These are phyloP conservation scores for Adansonia digitata DNA, from an alignment of 345 rosid species.

Conservation along the genomic window DNA sequence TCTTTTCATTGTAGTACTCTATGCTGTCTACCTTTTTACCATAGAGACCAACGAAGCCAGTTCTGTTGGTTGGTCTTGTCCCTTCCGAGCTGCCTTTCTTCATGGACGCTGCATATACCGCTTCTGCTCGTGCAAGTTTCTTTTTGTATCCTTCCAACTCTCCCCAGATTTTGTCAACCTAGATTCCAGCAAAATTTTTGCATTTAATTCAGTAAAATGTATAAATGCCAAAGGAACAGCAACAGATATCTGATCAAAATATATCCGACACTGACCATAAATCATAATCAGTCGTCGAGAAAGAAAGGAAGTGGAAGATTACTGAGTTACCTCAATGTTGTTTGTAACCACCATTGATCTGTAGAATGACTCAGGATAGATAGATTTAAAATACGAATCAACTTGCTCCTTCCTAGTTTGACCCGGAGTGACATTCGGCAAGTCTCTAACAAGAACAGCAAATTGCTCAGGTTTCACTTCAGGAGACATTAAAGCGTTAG, in stretches of 20 bases:
- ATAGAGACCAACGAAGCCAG: slow-evolving; percentile 62
- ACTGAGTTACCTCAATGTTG: slow-evolving; percentile 72
- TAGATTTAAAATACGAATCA: slow-evolving; percentile 71
- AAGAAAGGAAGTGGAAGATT: too few relatives aligned
- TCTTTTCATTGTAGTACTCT: slow-evolving; percentile 56
- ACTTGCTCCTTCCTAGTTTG: slow-evolving; percentile 72
- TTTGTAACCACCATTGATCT: slow-evolving; percentile 74
- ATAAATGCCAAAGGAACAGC: not conserved
- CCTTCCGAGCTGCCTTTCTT: too few relatives aligned
- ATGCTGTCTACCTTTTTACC: slow-evolving; percentile 75
- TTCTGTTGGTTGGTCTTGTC: slow-evolving; percentile 55
- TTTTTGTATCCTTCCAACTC: slow-evolving; percentile 71
- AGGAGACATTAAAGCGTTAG: slow-evolving; percentile 57
- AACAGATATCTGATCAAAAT: too few relatives aligned
- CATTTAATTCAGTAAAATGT: not conserved
- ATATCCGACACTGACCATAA: too few relatives aligned
- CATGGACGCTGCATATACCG: slow-evolving; percentile 38
- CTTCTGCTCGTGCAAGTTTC: slow-evolving; percentile 78
- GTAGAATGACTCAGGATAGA: slow-evolving; percentile 77
- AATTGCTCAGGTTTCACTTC: slow-evolving; percentile 71
- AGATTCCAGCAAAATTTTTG: not conserved
- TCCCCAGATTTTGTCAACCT: slow-evolving; percentile 75
- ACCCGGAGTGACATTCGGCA: slow-evolving; percentile 57
- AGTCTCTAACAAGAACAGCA: slow-evolving; percentile 76
- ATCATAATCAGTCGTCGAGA: too few relatives aligned